Percentiles rank a stretch among this genome's conserved stretches.
Conservation (phyloP, 768 basidiomycete species). For the Boletus rex-veris region DNA sequence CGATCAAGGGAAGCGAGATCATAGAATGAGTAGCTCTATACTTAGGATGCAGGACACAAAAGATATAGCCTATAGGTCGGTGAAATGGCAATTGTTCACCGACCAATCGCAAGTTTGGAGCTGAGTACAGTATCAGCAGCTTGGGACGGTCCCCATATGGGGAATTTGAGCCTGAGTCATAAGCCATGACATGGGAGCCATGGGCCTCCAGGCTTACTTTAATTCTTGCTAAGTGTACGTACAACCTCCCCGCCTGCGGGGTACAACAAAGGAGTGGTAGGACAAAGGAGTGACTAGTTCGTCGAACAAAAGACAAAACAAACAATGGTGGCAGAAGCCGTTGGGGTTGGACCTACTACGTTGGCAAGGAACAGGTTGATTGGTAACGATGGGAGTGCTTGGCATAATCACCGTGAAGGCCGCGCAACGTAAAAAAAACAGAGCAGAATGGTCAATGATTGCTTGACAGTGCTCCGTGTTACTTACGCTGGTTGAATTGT, state of each 20-base stretch:
- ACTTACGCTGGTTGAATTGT: neutral
- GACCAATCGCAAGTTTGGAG: too few species aligned
- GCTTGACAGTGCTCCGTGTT: neutral
- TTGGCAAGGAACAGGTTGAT: neutral
- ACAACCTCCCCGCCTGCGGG: neutral
- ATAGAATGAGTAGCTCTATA: too few species aligned
- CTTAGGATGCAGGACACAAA: too few species aligned
- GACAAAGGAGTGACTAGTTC: conserved; percentile 21
- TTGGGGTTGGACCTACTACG: neutral
- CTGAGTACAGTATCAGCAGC: neutral
- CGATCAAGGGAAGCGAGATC: too few species aligned
- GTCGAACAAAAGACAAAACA: conserved; percentile 12
- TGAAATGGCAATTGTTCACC: too few species aligned
- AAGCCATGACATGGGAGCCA: too few species aligned
- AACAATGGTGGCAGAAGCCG: neutral
- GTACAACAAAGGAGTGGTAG: conserved; percentile 15
- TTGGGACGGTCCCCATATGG: neutral
- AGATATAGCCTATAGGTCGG: too few species aligned
- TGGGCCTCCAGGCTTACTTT: neutral
- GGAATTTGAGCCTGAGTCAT: neutral
- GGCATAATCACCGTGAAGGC: neutral
- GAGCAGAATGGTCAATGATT: neutral
- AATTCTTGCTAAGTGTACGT: conserved; percentile 5
- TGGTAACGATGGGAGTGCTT: neutral
- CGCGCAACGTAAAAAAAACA: neutral